Conservation (phyloP, 192 early-diverging fungal genomes). For the Paraglomus occultum region DNA sequence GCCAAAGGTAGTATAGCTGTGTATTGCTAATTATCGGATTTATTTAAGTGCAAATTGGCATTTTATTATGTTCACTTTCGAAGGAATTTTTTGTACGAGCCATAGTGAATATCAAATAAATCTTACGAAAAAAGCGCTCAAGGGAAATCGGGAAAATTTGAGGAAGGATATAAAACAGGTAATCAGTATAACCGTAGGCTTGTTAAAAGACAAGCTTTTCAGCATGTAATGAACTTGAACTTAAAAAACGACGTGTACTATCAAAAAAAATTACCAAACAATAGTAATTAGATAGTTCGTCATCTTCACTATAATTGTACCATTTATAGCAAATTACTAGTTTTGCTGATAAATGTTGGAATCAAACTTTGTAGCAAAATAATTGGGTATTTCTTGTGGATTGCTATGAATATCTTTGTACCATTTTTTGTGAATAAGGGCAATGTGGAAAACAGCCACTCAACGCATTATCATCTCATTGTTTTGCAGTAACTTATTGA, state of each 20-base stretch:
- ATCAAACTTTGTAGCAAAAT: no score
- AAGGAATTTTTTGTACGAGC: constrained; percentile 15
- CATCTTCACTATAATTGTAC: no score
- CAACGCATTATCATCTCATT: no score
- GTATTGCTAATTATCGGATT: background rate
- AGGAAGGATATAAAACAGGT: constrained; percentile 14
- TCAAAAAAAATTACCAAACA: background rate
- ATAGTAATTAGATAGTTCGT: no score
- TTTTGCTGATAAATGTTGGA: no score
- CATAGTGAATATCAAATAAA: constrained; percentile 21
- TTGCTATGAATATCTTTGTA: no score
- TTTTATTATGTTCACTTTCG: constrained; percentile 9
- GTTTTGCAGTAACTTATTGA: no score
- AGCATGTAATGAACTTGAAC: constrained; percentile 20
- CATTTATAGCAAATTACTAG: no score
- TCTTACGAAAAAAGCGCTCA: constrained; percentile 2
- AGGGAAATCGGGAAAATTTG: background rate
- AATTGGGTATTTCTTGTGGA: no score
- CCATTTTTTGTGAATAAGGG: no score
- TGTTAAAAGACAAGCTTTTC: constrained; percentile 11
- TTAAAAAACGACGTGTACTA: background rate
- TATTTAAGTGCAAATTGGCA: constrained; percentile 14
- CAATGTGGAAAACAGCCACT: no score
- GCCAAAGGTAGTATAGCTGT: no score
- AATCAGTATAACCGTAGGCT: constrained; percentile 3